Evolutionary conservation across 345 rosid species (phyloP), one percentile per base, ranked within the genome.

Genomic region (Eucalyptus fibrosa): DNA sequence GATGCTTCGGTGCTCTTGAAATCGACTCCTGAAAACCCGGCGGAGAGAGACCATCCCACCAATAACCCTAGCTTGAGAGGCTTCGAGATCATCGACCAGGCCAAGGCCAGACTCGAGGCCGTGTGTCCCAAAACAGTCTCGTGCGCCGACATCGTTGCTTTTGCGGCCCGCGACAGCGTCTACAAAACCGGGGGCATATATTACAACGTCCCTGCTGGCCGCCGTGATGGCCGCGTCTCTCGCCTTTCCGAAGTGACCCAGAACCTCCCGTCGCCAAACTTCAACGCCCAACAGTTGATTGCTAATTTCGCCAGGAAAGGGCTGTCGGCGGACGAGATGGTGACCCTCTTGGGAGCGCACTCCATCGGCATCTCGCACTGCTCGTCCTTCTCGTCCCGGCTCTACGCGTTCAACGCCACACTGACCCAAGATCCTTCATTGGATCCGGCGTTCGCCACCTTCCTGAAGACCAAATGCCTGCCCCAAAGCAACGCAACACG

Each of bases 281-380:
- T 91, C 90, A 87, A 87, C 17, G 90, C 92, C 7, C 82, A 91
- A 40, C 91, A 90, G 88, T 88, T 92, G 55, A 86, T 88, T 49
- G 88, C 88, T n/a, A 65, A 9, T 9, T 94, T 93, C 81, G 90
- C 88, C 1, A 47, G 89, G 8, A 95, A 94, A 53, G 95, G 95
- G 28, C 32, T 92, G 80, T 87, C 94, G 0, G 89, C 62, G 0
- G 94, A 94, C 8, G 94, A 94, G 83, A 93, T 92, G 94, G 95
- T 94, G 91, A 92, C 93, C 24, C 94, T 94, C 55, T 92, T 93
- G 1, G 95, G 94, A 45, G 94, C 94, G 6, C 94, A 95, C 85
- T 92, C 93, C 32, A 88, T 94, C 16, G 94, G 95, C 17, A 88
- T 89, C 28, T 86, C 95, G 1, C 94, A 80, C 77, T 94, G 95